phyloP scores from a whole-genome alignment of 1,284 basidiomycete genomes.

The Xanthoconium separans region DNA sequence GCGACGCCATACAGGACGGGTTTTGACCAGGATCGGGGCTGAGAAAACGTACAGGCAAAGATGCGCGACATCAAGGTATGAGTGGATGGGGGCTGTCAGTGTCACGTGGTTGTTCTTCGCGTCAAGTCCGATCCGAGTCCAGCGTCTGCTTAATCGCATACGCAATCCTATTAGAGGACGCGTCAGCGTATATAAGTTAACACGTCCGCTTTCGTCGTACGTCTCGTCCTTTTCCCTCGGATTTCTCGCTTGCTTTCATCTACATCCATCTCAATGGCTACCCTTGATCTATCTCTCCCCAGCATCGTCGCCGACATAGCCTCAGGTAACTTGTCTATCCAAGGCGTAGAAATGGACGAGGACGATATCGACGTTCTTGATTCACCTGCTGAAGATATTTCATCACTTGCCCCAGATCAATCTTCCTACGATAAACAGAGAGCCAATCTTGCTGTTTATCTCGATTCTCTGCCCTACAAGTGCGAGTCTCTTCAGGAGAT shows the following conservation, averaged over 20 bases:
- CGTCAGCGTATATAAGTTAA: constrained; percentile 30
- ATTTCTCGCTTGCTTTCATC: constrained; percentile 20
- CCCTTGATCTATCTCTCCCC: constrained; percentile 22
- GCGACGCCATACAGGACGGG: constrained; percentile 35
- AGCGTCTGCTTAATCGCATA: background rate
- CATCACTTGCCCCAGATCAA: constrained; percentile 24
- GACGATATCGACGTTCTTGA: constrained; percentile 33
- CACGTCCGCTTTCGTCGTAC: constrained; percentile 21
- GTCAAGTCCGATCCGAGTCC: no score
- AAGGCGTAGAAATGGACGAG: constrained; percentile 34
- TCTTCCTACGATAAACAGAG: constrained; percentile 52
- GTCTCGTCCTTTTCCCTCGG: constrained; percentile 23
- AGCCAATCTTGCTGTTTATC: constrained; percentile 58
- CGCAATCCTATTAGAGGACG: constrained; percentile 22
- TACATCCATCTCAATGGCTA: constrained; percentile 21
- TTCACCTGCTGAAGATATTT: constrained; percentile 29
- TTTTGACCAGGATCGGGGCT: constrained; percentile 13
- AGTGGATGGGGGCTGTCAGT: background rate
- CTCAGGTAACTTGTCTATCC: constrained; percentile 27
- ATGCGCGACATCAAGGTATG: constrained; percentile 17
- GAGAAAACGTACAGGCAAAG: background rate
- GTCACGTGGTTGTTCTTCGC: constrained; percentile 18
- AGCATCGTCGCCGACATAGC: constrained; percentile 31
- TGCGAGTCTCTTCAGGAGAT: constrained; percentile 79
- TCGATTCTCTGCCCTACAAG: constrained; percentile 73